phyloP scores from a whole-genome alignment of 768 basidiomycete species.

The Macrolepiota fuliginosa region DNA sequence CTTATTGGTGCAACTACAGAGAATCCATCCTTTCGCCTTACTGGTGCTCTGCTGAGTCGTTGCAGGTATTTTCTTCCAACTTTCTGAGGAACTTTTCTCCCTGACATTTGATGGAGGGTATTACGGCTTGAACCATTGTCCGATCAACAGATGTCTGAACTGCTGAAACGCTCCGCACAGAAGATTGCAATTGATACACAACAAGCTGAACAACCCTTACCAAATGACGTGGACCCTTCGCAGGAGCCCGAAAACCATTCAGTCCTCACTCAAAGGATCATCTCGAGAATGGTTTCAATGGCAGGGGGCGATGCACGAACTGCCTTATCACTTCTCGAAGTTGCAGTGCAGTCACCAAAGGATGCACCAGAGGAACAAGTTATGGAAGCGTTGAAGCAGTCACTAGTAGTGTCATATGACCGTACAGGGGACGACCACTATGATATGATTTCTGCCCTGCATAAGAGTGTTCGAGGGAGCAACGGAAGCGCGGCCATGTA shows the following conservation, averaged over 20 bases:
- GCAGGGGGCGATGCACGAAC: slow-evolving; percentile 73
- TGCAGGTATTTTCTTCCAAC: slow-evolving; percentile 53
- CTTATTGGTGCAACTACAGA: slow-evolving; percentile 86
- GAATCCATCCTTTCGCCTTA: slow-evolving; percentile 85
- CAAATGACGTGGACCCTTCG: not conserved
- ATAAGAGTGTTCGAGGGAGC: slow-evolving; percentile 79
- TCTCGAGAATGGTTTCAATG: slow-evolving; percentile 48
- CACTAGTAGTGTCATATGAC: slow-evolving; percentile 69
- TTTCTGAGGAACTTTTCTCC: slow-evolving; percentile 14
- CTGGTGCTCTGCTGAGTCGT: slow-evolving; percentile 67
- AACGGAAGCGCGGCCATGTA: slow-evolving; percentile 80
- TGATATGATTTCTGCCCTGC: slow-evolving; percentile 82
- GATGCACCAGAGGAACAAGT: slow-evolving; percentile 45
- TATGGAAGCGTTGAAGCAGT: slow-evolving; percentile 55
- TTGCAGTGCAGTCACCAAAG: slow-evolving; percentile 49
- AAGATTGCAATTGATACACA: not conserved
- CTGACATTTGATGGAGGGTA: slow-evolving; percentile 45
- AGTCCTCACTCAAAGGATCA: slow-evolving; percentile 45
- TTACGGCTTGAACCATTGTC: slow-evolving; percentile 70
- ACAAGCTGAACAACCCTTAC: slow-evolving; percentile 11
- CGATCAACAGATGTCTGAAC: slow-evolving; percentile 50
- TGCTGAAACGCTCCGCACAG: slow-evolving; percentile 29
- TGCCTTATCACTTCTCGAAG: slow-evolving; percentile 74
- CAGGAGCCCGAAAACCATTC: slow-evolving; percentile 22
- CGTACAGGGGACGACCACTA: slow-evolving; percentile 74